Base-by-base conservation (phyloP, 495 filamentous ascomycete genomes). In the Penicillium dipodomyicola region DNA sequence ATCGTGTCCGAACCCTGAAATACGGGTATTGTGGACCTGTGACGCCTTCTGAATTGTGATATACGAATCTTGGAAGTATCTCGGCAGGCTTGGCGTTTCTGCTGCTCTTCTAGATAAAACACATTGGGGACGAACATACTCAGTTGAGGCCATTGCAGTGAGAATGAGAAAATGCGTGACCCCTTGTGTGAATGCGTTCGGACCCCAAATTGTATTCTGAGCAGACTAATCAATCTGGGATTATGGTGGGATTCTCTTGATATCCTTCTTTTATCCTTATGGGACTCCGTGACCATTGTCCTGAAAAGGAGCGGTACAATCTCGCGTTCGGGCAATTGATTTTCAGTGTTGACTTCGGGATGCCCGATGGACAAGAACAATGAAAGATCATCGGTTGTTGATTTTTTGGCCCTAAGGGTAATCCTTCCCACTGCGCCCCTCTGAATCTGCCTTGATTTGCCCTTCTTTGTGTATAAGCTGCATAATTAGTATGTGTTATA, bases 201-300 rank as follows among this genome's bases (percentile, higher is more conserved):
- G 52, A 47, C 52, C 52, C 52, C 52, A 54, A 39, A 17, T 54
- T 42, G 23, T 15, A 27, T 25, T 3, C 40, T 14, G 32, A 39
- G 41, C 20, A 45, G 37, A 15, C 52, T 39, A 54, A 43, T 39
- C 52, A 11, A 23, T 39, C 39, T 43, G 32, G 32, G 52, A 46
- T 23, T 5, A 3, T 46, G 33, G 41, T n/a, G 23, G 20, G 4
- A 10, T 54, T 25, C 25, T 39, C 19, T 52, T 41, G 25, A 15
- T n/a, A 23, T 17, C 22, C 32, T 10, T 43, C 39, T 46, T 25
- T 22, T 43, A 7, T 17, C 30, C 19, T 46, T 23, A 32, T 25
- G 14, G 20, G 22, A 44, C 19, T 12, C 7, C 10, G 14, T 12
- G 33, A 9, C 32, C 42, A 37, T 45, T 47, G 22, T 35, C 15